A percentile compares a stretch with the other conserved stretches of the same genome.
Evolutionary conservation across 176 grass and related monocot genomes (phyloP).

Genomic region (Eragrostis nindensis): DNA sequence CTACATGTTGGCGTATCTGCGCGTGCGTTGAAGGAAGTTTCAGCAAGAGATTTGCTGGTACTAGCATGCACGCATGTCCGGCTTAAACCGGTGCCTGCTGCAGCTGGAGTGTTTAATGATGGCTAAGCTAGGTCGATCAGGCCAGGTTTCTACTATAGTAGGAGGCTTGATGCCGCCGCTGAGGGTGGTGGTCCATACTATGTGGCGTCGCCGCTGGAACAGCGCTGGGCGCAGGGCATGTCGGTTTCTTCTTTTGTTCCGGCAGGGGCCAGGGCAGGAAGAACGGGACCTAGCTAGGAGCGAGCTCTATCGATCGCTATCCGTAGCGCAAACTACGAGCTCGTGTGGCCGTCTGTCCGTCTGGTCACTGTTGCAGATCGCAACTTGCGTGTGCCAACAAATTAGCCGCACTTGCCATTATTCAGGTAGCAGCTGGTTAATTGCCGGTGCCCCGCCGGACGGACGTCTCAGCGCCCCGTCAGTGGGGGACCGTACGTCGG

Average conservation of each 20-base stretch:
- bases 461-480: neutral
- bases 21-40: neutral
- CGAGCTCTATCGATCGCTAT: neutral
- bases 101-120: neutral
- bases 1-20: too few species aligned
- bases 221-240: neutral
- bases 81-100: neutral
- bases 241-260: constrained; percentile 42
- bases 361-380: constrained; percentile 27
- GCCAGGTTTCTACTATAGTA: too few species aligned
- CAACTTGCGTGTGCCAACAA: constrained; percentile 18
- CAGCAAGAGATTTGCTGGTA: neutral
- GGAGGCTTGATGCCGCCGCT: neutral
- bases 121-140: neutral
- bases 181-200: neutral
- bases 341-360: neutral
- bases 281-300: neutral
- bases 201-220: constrained; percentile 6
- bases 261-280: neutral
- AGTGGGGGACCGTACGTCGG: neutral
- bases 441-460: neutral
- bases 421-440: neutral
- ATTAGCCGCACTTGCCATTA: constrained; percentile 12
- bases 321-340: neutral
- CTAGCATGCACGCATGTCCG: neutral